phyloP scores from a whole-genome alignment of 176 grass and related monocot genomes.

The Ensete glaucum region DNA sequence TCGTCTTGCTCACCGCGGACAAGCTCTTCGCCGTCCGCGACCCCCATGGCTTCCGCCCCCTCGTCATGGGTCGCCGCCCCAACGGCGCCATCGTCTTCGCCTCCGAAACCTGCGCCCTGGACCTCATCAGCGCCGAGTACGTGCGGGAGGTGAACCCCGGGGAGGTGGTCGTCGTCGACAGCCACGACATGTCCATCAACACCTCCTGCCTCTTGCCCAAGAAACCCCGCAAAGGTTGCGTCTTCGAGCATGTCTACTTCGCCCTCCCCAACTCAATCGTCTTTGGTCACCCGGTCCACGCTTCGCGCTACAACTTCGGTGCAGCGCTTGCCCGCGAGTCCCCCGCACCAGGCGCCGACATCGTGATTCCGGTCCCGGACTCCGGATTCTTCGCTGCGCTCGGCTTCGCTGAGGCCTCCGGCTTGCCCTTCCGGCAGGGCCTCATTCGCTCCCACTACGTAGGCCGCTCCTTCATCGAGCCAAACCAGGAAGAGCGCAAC shows the following conservation, averaged over 20 bases:
- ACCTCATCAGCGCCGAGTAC: slow-evolving; percentile 74
- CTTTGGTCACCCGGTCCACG: slow-evolving; percentile 64
- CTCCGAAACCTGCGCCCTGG: slow-evolving; percentile 87
- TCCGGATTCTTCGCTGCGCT: slow-evolving; percentile 89
- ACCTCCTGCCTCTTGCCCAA: slow-evolving; percentile 57
- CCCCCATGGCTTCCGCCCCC: slow-evolving; percentile 75
- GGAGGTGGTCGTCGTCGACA: slow-evolving; percentile 74
- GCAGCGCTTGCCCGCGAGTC: slow-evolving; percentile 79
- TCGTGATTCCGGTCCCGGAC: slow-evolving; percentile 90
- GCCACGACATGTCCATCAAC: slow-evolving; percentile 52
- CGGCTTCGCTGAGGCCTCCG: slow-evolving; percentile 53
- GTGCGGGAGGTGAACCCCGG: slow-evolving; percentile 74
- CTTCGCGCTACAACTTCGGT: slow-evolving; percentile 62
- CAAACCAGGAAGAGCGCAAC: slow-evolving; percentile 67
- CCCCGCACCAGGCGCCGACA: slow-evolving; percentile 56
- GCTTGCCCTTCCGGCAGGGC: slow-evolving; percentile 85
- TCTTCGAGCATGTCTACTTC: slow-evolving; percentile 98
- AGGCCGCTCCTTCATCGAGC: slow-evolving; percentile 90
- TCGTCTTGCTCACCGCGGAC: slow-evolving; percentile 63
- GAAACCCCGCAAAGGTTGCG: slow-evolving; percentile 64
- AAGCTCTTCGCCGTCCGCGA: slow-evolving; percentile 85
- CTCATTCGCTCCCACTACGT: slow-evolving; percentile 88
- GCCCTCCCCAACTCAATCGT: slow-evolving; percentile 71
- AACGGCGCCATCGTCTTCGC: slow-evolving; percentile 81
- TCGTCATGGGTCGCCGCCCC: slow-evolving; percentile 68